These are phyloP conservation scores for Malus asiatica DNA, from an alignment of 306 rosid species.

Conservation along the genomic window DNA sequence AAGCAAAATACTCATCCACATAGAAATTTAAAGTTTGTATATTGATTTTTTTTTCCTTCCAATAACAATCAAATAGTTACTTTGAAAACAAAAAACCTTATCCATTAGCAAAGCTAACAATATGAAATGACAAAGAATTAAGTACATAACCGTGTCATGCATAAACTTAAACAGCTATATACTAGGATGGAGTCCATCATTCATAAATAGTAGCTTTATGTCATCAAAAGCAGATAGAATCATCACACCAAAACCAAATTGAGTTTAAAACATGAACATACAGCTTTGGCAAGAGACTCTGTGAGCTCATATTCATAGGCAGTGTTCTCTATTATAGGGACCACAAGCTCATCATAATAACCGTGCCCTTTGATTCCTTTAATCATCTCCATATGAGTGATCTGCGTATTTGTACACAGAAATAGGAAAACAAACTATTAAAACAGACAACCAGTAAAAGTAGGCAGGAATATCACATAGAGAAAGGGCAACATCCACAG, in stretches of 20 bases:
- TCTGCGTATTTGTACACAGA: constrained; percentile 49
- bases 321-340: constrained; percentile 88
- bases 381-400: constrained; percentile 98
- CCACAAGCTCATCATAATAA: constrained; percentile 91
- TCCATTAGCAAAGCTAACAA: constrained; percentile 4
- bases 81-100: not conserved
- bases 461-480: constrained; percentile 8
- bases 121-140: not conserved
- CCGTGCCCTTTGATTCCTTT: constrained; percentile 99
- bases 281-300: constrained; percentile 89
- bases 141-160: not conserved
- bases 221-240: not conserved
- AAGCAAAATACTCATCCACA: not conserved
- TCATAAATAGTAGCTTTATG: not conserved
- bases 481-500: not conserved
- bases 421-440: not conserved
- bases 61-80: not conserved
- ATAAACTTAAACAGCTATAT: not conserved
- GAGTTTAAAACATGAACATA: constrained; percentile 33
- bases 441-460: not conserved
- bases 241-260: not conserved
- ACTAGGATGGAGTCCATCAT: not conserved
- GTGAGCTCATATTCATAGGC: constrained; percentile 87
- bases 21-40: not conserved
- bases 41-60: not conserved